These are phyloP conservation scores for Termitomyces sp. DNA, from an alignment of 768 basidiomycete genomes.

Conservation along the genomic window DNA sequence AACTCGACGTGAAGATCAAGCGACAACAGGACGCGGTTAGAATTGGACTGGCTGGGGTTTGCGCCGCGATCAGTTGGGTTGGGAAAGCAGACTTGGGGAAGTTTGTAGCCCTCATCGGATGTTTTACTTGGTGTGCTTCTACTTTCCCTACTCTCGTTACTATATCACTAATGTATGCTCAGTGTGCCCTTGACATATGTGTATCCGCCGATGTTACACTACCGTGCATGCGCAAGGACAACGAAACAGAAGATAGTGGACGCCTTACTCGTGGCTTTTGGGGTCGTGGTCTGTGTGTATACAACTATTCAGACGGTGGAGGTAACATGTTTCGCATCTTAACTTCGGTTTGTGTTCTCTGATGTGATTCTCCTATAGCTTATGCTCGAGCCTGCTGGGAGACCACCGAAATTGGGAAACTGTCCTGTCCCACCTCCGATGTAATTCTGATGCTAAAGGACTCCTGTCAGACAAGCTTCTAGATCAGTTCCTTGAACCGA, in stretches of 20 bases:
- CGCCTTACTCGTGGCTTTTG: conserved; percentile 72
- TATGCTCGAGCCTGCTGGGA: background rate
- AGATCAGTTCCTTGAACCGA: background rate
- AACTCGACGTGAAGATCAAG: conserved; percentile 73
- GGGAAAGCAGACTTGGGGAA: conserved; percentile 94
- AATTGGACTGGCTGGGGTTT: conserved; percentile 69
- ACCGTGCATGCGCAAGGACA: conserved; percentile 76
- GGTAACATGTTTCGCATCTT: conserved; percentile 29
- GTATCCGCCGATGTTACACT: conserved; percentile 92
- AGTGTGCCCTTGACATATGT: conserved; percentile 94
- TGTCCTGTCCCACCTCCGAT: background rate
- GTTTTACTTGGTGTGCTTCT: conserved; percentile 81
- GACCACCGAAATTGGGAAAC: background rate
- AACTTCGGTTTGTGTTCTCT: background rate
- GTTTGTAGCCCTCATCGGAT: conserved; percentile 92
- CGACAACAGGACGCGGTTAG: conserved; percentile 92
- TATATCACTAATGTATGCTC: background rate
- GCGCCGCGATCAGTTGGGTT: conserved; percentile 73
- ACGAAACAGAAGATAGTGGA: conserved; percentile 62
- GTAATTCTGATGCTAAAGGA: background rate
- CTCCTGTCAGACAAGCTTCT: background rate
- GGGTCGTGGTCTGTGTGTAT: conserved; percentile 67
- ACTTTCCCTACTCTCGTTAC: background rate
- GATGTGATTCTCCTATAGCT: background rate
- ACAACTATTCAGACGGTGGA: conserved; percentile 77